Evolutionary conservation across 805 yeast genomes (phyloP), one percentile per base, ranked within the genome.

Genomic region (Kazachstania africana): DNA sequence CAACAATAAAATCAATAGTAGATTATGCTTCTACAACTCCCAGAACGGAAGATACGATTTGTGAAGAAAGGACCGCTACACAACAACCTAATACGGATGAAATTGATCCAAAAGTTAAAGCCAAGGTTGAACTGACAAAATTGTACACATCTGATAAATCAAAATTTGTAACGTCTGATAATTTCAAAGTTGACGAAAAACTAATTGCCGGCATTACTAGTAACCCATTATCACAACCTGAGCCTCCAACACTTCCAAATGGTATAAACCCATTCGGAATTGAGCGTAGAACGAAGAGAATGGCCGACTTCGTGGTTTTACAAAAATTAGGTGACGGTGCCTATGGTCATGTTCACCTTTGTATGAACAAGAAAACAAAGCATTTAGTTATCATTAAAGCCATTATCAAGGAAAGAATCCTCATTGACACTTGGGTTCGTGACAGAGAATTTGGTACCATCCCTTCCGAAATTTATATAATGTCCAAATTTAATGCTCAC

Each of bases 391-490:
- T 88, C n/a, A 71, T 87, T 36, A 88, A 88, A 53, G 74, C 91
- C 37, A 91, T 88, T 25, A 78, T 81, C 49, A 88, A 88, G 48
- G 94, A 84, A 41, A 68, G 94, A 35, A 88, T 88, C 44, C 62
- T 91, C 44, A 95, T 88, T 12, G 97, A 91, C 52, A 83, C 96
- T 0, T 88, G 98, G 98, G 93, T 84, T 2, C 67, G 96, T 33
- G 97, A 91, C 54, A 69, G 94, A 14, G 70, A 69, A 37, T 59
- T 87, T 22, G 97, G 97, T 3, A 85, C 94, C 0, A 78, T 88
- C 17, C 97, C 97, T 1, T 75, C 87, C 12, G 98, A 88, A 54
- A 88, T 88, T 40, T 91, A 84, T 51, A 76, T 88, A 24, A 75
- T 88, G 81, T 75, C 85, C 18, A 73, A 75, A 12, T 59, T 88